Conservation (phyloP, 2,329 filamentous ascomycete genomes). For the Colletotrichum endophyticum region DNA sequence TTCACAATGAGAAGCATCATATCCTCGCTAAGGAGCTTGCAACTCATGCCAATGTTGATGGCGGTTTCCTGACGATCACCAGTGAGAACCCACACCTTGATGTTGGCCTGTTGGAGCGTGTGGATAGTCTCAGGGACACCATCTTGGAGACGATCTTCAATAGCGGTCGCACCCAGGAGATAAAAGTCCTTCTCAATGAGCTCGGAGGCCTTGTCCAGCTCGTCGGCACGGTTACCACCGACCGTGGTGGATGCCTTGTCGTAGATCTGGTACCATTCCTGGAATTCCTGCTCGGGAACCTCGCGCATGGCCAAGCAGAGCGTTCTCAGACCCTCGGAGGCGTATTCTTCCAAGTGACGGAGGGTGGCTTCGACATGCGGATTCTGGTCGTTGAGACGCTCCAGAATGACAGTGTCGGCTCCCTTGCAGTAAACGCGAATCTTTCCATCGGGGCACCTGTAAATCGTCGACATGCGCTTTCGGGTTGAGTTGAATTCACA, state of each 20-base stretch:
- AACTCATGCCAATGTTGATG: constrained; percentile 99
- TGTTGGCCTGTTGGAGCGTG: constrained; percentile 93
- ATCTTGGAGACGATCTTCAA: constrained; percentile 95
- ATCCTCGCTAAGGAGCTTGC: constrained; percentile 96
- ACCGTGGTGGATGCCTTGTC: constrained; percentile 90
- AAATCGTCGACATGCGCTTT: constrained; percentile 98
- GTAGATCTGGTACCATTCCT: constrained; percentile 85
- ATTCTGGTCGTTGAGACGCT: constrained; percentile 83
- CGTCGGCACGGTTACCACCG: constrained; percentile 88
- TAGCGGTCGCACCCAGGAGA: constrained; percentile 92
- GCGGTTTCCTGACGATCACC: constrained; percentile 98
- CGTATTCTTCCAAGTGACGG: constrained; percentile 97
- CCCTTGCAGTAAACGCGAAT: constrained; percentile 95
- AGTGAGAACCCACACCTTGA: constrained; percentile 98
- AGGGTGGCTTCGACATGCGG: constrained; percentile 88
- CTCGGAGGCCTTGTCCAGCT: constrained; percentile 96
- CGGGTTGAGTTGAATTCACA: constrained; percentile 98
- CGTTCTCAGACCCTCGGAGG: constrained; percentile 92
- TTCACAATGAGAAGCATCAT: constrained; percentile 98
- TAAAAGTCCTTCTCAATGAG: constrained; percentile 92
- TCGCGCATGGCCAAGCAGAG: constrained; percentile 95
- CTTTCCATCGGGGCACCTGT: constrained; percentile 94
- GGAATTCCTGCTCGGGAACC: constrained; percentile 85
- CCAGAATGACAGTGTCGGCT: constrained; percentile 95
- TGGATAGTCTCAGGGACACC: constrained; percentile 98